These are phyloP conservation scores for Scutellaria galericulata DNA, from an alignment of 257 asterid species.

Conservation along the genomic window DNA sequence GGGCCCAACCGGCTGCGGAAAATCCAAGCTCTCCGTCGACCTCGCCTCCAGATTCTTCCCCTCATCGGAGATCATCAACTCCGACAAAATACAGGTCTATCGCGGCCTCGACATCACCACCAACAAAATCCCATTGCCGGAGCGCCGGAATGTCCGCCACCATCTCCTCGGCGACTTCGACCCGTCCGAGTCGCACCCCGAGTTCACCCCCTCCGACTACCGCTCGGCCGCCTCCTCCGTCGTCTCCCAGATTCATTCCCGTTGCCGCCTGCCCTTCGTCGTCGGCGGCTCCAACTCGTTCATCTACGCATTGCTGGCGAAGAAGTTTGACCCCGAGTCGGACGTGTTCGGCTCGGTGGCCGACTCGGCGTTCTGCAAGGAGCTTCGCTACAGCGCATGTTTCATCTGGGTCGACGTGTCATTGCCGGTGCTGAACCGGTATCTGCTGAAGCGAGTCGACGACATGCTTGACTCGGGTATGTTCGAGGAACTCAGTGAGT, in stretches of 20 bases:
- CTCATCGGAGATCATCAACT: conserved; percentile 72
- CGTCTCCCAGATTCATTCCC: conserved; percentile 48
- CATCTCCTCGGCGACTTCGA: conserved; percentile 77
- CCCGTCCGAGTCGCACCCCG: conserved; percentile 60
- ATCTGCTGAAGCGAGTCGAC: conserved; percentile 68
- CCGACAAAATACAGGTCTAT: conserved; percentile 86
- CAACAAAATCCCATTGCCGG: conserved; percentile 66
- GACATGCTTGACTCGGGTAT: conserved; percentile 86
- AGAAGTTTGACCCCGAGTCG: conserved; percentile 43
- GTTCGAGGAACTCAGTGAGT: conserved; percentile 66
- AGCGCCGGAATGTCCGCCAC: conserved; percentile 65
- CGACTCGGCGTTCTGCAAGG: conserved; percentile 37
- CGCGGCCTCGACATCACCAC: conserved; percentile 73
- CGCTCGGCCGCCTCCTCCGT: conserved; percentile 43
- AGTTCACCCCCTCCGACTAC: conserved; percentile 67
- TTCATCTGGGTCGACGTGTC: conserved; percentile 77
- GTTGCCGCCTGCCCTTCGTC: conserved; percentile 52
- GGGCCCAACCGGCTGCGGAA: conserved; percentile 96
- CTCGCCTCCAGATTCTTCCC: conserved; percentile 66
- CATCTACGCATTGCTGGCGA: conserved; percentile 58
- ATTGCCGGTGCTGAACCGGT: conserved; percentile 53
- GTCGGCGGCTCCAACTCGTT: conserved; percentile 96
- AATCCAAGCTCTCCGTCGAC: conserved; percentile 83
- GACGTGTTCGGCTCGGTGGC: conserved; percentile 58
- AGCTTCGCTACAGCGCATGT: conserved; percentile 71